Evolutionary conservation across 768 basidiomycete genomes (phyloP), one percentile per base, ranked within the genome.

Genomic region (Russula sp.): DNA sequence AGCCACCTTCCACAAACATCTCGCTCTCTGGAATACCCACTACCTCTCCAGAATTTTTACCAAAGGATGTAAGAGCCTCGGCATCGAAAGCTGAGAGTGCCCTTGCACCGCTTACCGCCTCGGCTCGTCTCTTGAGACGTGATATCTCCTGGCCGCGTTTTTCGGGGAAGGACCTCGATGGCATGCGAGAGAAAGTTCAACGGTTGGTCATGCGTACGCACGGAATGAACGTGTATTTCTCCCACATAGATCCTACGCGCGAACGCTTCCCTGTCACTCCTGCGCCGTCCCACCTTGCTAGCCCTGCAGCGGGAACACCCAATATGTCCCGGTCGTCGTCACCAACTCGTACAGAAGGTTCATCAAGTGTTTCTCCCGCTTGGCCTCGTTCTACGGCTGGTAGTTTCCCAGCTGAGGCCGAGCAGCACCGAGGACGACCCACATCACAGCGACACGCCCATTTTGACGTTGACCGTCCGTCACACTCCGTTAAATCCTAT

Each of bases 101-200:
- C 3, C 74, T 90, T 1, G 71, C 78, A n/a, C 77, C 79, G 1
- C 74, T 88, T 1, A 79, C 79, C 5, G 77, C 80, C 1, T 74
- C 82, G 0, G 75, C 75, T 0, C 77, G 82, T 10, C 74, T 89
- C 0, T 76, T 89, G 29, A 74, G 72, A 35, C 76, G 78, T 13
- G 88, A 90, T 66, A 68, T 90, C 20, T 75, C 83, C 14, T 87
- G 81, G 67, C 76, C 76, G 1, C 78, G 85, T 2, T 86, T 86
- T 67, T 74, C 79, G 0, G 86, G 87, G 0, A 69, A 68, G 2
- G 85, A 87, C 68, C 83, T 85, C 52, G 65, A 68, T 0, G 69
- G 71, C 3, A 75, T 90, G 20, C 84, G 86, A 57, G 68, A 72
- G 25, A 68, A 80, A 7, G 75, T 76, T 16, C 75, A 83, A 46